Percentiles rank a stretch among this genome's conserved stretches.
Conservation (phyloP, 2,329 filamentous ascomycete species). For the Myriangium duriaei region DNA sequence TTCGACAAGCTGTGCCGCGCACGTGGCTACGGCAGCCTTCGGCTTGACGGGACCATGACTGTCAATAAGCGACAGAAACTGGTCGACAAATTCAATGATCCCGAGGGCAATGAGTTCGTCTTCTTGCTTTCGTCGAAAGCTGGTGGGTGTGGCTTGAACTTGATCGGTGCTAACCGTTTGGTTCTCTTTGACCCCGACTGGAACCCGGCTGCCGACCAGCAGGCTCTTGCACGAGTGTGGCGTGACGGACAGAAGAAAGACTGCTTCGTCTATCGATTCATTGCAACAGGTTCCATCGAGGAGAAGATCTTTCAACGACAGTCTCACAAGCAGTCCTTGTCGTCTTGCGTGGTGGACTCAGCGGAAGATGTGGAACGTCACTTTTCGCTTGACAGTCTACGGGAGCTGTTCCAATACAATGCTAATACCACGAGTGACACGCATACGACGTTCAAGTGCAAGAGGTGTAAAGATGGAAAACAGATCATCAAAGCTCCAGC, state of each 20-base stretch:
- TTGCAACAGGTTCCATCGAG: conserved; percentile 92
- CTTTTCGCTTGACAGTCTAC: conserved; percentile 79
- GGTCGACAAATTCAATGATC: conserved; percentile 95
- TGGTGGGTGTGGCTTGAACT: conserved; percentile 88
- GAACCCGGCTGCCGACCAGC: conserved; percentile 96
- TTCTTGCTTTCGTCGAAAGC: conserved; percentile 96
- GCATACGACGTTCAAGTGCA: conserved; percentile 98
- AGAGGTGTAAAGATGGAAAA: conserved; percentile 69
- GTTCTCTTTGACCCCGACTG: conserved; percentile 90
- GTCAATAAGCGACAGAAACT: conserved; percentile 94
- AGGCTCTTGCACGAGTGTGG: conserved; percentile 94
- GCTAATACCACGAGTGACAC: conserved; percentile 79
- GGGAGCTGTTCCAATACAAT: conserved; percentile 90
- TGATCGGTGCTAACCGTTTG: conserved; percentile 87
- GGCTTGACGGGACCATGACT: conserved; percentile 94
- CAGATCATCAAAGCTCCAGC: conserved; percentile 85
- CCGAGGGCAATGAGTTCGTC: conserved; percentile 76
- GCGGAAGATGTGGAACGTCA: conserved; percentile 95
- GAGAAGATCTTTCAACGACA: conserved; percentile 99
- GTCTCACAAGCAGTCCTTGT: conserved; percentile 93
- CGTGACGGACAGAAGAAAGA: conserved; percentile 98
- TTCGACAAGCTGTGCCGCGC: conserved; percentile 84
- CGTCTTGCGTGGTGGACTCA: conserved; percentile 89
- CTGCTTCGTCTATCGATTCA: conserved; percentile 99
- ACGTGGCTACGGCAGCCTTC: conserved; percentile 71